phyloP scores from a whole-genome alignment of 495 filamentous ascomycete genomes.

The Aspergillus cavernicola region DNA sequence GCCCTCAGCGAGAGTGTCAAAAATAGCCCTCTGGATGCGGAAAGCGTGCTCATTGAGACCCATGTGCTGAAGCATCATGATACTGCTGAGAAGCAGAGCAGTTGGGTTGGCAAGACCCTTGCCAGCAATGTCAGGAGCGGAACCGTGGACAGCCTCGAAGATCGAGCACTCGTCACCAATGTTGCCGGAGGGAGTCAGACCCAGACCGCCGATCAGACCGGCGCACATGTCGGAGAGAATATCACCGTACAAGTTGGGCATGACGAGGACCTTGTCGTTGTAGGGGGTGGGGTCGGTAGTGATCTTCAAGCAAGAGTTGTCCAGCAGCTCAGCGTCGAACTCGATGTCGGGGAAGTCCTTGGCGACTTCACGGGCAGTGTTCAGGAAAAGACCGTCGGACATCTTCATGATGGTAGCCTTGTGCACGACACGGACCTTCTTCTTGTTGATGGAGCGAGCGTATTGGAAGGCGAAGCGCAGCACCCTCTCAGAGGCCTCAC shows the following conservation, averaged over 20 bases:
- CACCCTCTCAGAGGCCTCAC: conserved; percentile 88
- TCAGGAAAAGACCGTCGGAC: conserved; percentile 96
- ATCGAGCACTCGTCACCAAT: conserved; percentile 99
- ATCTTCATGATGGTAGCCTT: conserved; percentile 99
- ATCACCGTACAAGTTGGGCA: conserved; percentile 99
- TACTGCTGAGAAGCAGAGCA: conserved; percentile 81
- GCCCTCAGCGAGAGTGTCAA: conserved; percentile 90
- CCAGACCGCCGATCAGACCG: conserved; percentile 94
- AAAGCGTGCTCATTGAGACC: conserved; percentile 77
- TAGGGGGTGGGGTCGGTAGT: conserved; percentile 90
- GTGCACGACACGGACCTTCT: conserved; percentile 95
- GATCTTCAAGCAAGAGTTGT: conserved; percentile 99
- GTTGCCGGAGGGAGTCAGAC: conserved; percentile 95
- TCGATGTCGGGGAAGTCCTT: conserved; percentile 93
- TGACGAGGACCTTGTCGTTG: conserved; percentile 98
- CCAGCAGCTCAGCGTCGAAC: conserved; percentile 94
- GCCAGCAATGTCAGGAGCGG: conserved; percentile 95
- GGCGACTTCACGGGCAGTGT: conserved; percentile 72
- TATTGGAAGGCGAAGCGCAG: conserved; percentile 97
- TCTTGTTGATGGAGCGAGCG: conserved; percentile 83
- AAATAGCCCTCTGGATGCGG: conserved; percentile 89
- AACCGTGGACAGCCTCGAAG: conserved; percentile 99
- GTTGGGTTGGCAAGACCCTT: conserved; percentile 95
- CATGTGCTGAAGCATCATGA: conserved; percentile 99
- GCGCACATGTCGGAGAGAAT: conserved; percentile 99